These are phyloP conservation scores for Phytophthora sojae DNA, from an alignment of 352 stramenopile species.

Conservation along the genomic window DNA sequence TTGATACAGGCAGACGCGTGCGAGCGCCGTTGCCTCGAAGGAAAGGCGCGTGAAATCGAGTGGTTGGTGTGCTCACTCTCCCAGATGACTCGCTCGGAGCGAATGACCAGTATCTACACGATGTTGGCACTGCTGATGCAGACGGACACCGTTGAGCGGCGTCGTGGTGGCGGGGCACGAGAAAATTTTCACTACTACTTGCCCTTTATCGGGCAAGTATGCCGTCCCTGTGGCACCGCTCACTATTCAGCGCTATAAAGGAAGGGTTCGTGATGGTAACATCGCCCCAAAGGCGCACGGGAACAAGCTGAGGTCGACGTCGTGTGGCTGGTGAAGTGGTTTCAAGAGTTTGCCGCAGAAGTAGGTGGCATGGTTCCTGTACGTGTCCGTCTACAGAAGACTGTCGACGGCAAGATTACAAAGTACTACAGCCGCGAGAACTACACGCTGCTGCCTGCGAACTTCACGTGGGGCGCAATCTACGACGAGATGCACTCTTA, in stretches of 20 bases:
- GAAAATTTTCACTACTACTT: background rate
- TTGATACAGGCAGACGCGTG: background rate
- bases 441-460: too few species aligned
- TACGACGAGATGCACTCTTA: slow-evolving; percentile 20
- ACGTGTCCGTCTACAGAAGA: background rate
- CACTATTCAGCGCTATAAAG: background rate
- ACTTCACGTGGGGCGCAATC: slow-evolving; percentile 19
- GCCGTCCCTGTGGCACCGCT: background rate
- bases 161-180: too few species aligned
- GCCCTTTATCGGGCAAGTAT: background rate
- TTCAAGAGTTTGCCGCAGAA: background rate
- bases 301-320: background rate
- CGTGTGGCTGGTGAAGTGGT: background rate
- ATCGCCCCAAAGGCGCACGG: background rate
- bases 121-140: background rate
- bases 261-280: background rate
- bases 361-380: background rate
- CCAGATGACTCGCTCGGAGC: background rate
- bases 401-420: background rate
- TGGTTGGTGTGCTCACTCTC: background rate
- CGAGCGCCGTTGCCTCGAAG: background rate
- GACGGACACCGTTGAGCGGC: background rate
- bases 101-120: background rate
- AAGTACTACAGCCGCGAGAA: slow-evolving; percentile 18
- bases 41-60: background rate